Base-by-base conservation (phyloP, 805 yeast genomes). In the Lipomyces japonicus region DNA sequence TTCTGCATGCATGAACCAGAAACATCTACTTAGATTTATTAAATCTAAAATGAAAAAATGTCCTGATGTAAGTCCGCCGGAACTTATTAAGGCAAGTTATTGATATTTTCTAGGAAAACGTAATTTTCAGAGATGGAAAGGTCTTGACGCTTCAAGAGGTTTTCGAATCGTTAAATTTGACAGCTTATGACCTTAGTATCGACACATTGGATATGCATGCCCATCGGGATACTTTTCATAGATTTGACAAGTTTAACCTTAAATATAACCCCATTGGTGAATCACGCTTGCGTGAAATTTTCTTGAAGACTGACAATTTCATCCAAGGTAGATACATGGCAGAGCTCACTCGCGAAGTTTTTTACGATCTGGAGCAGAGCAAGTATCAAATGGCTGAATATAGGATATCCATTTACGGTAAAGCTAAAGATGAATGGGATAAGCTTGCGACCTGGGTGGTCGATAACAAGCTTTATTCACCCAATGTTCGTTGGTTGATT, bases 121-220 rank as follows among this genome's bases (percentile, higher is more conserved):
- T 93, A 12, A 93, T 95, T 43, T 83, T 78, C 69, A 84, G 99
- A 72, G 98, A 93, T 71, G 95, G 91, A 18, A 81, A 86, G 65
- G 79, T 88, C 5, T 76, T 93, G 63, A 85, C 97, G 0, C 75
- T 93, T 58, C 78, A 75, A n/a, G 84, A 91, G 66, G 99, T 93
- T 42, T 93, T 93, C 70, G 78, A 89, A 64, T 89, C 97, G 32
- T 76, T 93, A 67, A 82, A 87, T 48, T 76, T 93, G 53, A 84
- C 96, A 0, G 97, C 97, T 1, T 93, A 95, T 65, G 98, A 93
- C 65, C 74, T 93, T 51, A 85, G 95, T 50, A 93, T 93, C 62
- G 99, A 93, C 64, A 95, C 98, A 1, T 76, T 93, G 59, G 99
- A 93, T 69, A 93, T 93, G 99, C 99, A 93, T 69, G 99, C 99